These are phyloP conservation scores for Gracilaria vermiculophylla DNA, from an alignment of 23 red algal genomes.

Conservation along the genomic window DNA sequence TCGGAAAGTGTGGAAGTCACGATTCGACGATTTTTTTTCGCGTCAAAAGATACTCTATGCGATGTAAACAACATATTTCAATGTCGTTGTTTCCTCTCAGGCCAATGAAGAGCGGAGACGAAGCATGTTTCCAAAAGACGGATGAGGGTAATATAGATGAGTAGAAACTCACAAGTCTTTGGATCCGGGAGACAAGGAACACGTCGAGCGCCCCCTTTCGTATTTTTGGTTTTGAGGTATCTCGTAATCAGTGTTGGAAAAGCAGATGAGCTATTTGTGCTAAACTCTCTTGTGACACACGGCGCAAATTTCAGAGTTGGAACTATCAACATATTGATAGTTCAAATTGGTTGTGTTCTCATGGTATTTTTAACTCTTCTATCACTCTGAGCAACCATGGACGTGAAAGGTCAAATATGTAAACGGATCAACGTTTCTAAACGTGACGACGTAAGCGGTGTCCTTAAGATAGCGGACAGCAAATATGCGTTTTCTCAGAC, in stretches of 20 bases:
- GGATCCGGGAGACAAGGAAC: background rate
- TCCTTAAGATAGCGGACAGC: constrained; percentile 50
- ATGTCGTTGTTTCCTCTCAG: background rate
- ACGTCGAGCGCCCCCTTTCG: too few species aligned
- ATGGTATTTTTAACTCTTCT: constrained; percentile 68
- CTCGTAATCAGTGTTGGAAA: too few species aligned
- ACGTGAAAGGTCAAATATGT: constrained; percentile 45
- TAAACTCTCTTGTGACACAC: too few species aligned
- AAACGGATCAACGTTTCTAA: constrained; percentile 69
- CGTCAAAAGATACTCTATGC: background rate
- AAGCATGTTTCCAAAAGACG: background rate
- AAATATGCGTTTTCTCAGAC: constrained; percentile 57
- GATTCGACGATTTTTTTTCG: background rate
- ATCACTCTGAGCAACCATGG: constrained; percentile 41
- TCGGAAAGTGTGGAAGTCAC: background rate
- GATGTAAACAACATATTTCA: background rate
- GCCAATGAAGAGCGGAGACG: background rate
- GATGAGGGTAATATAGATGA: background rate
- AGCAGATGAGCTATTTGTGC: too few species aligned
- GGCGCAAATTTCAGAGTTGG: too few species aligned
- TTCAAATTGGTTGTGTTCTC: too few species aligned
- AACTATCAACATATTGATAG: too few species aligned
- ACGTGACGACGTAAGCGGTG: constrained; percentile 65
- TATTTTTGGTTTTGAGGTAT: background rate
- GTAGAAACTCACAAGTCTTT: background rate